Conservation (phyloP, 2,329 filamentous ascomycete genomes). For the Penicillium carneum region DNA sequence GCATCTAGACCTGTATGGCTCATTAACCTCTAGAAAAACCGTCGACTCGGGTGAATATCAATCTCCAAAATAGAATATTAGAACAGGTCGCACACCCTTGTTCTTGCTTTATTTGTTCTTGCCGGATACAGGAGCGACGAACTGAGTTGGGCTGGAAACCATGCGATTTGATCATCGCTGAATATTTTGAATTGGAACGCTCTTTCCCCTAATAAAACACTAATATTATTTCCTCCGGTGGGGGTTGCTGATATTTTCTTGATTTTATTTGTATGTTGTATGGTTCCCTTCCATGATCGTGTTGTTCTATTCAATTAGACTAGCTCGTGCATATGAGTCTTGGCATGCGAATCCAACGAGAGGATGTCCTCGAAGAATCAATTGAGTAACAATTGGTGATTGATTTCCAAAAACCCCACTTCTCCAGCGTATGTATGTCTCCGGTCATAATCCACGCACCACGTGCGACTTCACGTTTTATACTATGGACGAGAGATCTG, state of each 20-base stretch:
- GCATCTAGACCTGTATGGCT: conserved; percentile 11
- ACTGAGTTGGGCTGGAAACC: neutral
- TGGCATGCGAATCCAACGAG: neutral
- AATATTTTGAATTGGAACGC: neutral
- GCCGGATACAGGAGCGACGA: neutral
- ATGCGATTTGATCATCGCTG: conserved; percentile 12
- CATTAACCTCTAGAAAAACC: neutral
- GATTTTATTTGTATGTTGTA: neutral
- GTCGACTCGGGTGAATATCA: neutral
- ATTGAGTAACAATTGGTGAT: neutral
- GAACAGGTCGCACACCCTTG: neutral
- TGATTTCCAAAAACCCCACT: neutral
- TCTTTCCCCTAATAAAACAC: neutral
- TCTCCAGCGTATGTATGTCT: neutral
- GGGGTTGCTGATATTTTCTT: neutral
- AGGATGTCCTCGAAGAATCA: neutral
- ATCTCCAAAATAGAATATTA: neutral
- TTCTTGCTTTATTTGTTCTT: conserved; percentile 2
- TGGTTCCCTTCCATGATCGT: neutral
- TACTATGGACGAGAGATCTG: neutral
- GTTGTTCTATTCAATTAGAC: neutral
- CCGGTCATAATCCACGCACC: neutral
- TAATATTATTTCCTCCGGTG: neutral
- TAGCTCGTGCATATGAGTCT: neutral
- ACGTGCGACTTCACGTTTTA: neutral